Conservation (phyloP, 140 eudicot species). For the Anethum foeniculum region DNA sequence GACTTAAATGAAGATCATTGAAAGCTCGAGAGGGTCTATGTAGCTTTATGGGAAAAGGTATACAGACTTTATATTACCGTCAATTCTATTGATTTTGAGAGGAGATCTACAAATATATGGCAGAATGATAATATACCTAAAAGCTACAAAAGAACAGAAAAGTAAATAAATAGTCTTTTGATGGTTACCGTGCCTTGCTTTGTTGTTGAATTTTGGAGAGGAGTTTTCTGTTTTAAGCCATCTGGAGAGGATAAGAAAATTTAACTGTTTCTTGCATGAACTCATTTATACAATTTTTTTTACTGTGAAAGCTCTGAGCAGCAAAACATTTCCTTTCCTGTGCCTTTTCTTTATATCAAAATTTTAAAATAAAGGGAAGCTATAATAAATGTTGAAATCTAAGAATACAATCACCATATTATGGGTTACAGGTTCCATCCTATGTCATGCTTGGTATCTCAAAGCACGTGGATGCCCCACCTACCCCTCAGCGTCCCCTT, state of each 20-base stretch:
- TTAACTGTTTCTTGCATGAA: neutral
- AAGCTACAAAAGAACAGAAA: neutral
- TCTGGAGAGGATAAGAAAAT: neutral
- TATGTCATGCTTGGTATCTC: slow-evolving; percentile 72
- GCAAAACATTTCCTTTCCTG: neutral
- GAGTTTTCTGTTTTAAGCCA: neutral
- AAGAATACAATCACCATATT: neutral
- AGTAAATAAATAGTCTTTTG: neutral
- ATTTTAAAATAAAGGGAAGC: neutral
- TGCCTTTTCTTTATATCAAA: neutral
- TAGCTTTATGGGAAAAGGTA: neutral
- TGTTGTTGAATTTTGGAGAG: neutral
- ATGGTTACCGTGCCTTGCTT: neutral
- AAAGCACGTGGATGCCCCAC: slow-evolving; percentile 66
- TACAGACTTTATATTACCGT: neutral
- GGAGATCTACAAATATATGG: neutral
- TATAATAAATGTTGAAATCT: neutral
- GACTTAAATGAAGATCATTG: neutral
- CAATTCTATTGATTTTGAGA: neutral
- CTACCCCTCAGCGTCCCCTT: slow-evolving; percentile 66
- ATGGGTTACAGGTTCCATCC: slow-evolving; percentile 62
- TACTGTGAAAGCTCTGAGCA: neutral
- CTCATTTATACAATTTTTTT: neutral
- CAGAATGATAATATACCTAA: neutral
- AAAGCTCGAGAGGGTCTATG: neutral